Evolutionary conservation across 345 rosid species (phyloP), one percentile per base, ranked within the genome.

Genomic region (Populus davidiana): DNA sequence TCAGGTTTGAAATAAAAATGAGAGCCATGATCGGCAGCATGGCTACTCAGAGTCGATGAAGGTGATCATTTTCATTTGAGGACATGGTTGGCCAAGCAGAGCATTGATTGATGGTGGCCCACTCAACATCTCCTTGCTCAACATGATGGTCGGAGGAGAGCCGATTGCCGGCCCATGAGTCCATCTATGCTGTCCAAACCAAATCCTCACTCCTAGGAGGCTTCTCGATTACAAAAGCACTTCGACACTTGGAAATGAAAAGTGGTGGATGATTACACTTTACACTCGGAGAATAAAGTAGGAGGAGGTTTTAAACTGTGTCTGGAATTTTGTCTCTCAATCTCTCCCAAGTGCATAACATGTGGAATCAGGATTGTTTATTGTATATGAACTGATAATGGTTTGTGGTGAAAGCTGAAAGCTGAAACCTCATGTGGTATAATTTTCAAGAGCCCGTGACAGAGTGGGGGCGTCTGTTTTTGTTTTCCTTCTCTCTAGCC

Each of bases 191-290:
- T 73, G 71, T 76, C 71, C 67, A 61, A 73, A 74, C 59, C 69
- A 72, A 62, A 72, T 56, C 88, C 73, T 72, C 64, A 75, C 29
- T 79, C 78, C 56, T n/a, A 49, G 80, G 82, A 73, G 79, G 71
- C 88, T 85, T 78, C 75, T 76, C 61, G 43, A 65, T 76, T 33
- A 82, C 88, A 82, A 85, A 82, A 85, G 85, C 69, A 72, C 54
- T 64, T 76, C 25, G 47, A 71, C 76, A 69, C 78, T 78, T 70
- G 41, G 54, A 49, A 50, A 67, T 73, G 77, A 17, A 75, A 82
- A 76, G 82, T 29, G 59, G 18, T 70, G 33, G 29, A 69, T 72
- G 76, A 74, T 74, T 67, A 68, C 50, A 77, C 72, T 80, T 67
- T 74, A 39, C 43, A 35, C 67, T 17, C 41, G 67, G 23, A 59